Base-by-base conservation (phyloP, 768 basidiomycete species). In the Wakefieldia striispora region DNA sequence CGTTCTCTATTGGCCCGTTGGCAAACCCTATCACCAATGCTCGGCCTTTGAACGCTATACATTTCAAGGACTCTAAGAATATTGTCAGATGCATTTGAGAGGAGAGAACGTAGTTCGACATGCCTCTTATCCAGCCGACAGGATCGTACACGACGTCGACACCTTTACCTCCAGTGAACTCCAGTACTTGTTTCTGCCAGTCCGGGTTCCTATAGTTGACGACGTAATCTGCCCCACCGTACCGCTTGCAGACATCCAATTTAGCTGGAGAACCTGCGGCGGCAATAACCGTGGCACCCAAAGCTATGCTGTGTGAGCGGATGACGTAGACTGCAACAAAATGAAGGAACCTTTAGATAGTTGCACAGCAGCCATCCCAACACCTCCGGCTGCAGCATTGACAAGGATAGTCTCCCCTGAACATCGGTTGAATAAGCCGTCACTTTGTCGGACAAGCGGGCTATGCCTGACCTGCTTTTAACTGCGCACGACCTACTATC, bases 311-410 rank as follows among this genome's bases (percentile, higher is more conserved):
- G 39, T 19, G 34, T 58, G 23, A 53, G 46, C n/a, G 21, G 21
- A 31, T 17, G 23, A 33, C 6, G 42, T 19, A 13, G 21, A 17
- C 21, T 6, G 35, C n/a, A 19, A 29, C 29, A 13, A 19, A 54
- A 64, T 33, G 29, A 14, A 33, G 16, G 41, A 10, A 90, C 91
- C 84, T 79, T 97, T 97, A 19, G 92, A 95, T 46, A 97, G 77
- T 64, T 97, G 95, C 16, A 94, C 83, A 7, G 95, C 95, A 6
- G 86, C 84, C 43, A 95, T 83, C 0, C 95, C 95, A 5, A 98
- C 94, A 12, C 94, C 95, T 3, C 95, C 95, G 1, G 95, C 95
- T n/a, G 91, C 90, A 7, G 94, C 95, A 43, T 92, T 91, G 4
- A 98, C 85, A 3, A 99, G 81, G 3, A 97, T 81, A 81, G 87